Percentiles rank a stretch among this genome's conserved stretches.
Conservation (phyloP, 108 stramenopile genomes). For the Stephanodiscus triporus region DNA sequence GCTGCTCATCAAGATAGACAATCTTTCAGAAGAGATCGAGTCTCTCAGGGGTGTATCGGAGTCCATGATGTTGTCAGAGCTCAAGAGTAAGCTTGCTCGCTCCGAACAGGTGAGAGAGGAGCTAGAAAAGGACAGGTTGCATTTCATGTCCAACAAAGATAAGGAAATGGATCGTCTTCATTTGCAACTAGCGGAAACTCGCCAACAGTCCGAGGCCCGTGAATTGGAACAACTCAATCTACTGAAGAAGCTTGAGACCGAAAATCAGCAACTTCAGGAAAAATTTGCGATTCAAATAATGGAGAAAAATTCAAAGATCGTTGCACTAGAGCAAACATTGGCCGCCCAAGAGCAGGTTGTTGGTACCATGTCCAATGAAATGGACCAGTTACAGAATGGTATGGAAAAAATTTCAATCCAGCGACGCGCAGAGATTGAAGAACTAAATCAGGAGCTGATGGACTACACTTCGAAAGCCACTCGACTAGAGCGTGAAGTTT, state of each 20-base stretch:
- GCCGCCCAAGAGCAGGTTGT: conserved; percentile 83
- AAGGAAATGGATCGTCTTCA: conserved; percentile 69
- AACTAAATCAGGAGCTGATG: conserved; percentile 82
- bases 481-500: conserved; percentile 72
- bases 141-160: conserved; percentile 62
- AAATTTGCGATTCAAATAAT: conserved; percentile 61
- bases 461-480: conserved; percentile 56
- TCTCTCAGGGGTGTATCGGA: conserved; percentile 29
- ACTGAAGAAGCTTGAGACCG: conserved; percentile 52
- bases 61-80: conserved; percentile 27
- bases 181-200: conserved; percentile 57
- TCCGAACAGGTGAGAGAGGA: conserved; percentile 56
- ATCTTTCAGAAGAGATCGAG: conserved; percentile 53
- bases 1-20: conserved; percentile 40
- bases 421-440: conserved; percentile 85
- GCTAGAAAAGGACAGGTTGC: conserved; percentile 57
- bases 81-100: conserved; percentile 40
- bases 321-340: conserved; percentile 74
- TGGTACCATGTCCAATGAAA: conserved; percentile 76
- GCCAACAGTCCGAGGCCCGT: conserved; percentile 42
- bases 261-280: conserved; percentile 57
- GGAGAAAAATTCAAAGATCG: conserved; percentile 73
- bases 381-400: conserved; percentile 83
- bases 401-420: conserved; percentile 68
- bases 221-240: conserved; percentile 49